Conservation (phyloP, 176 grass and related monocot species). For the Tillandsia leiboldiana region DNA sequence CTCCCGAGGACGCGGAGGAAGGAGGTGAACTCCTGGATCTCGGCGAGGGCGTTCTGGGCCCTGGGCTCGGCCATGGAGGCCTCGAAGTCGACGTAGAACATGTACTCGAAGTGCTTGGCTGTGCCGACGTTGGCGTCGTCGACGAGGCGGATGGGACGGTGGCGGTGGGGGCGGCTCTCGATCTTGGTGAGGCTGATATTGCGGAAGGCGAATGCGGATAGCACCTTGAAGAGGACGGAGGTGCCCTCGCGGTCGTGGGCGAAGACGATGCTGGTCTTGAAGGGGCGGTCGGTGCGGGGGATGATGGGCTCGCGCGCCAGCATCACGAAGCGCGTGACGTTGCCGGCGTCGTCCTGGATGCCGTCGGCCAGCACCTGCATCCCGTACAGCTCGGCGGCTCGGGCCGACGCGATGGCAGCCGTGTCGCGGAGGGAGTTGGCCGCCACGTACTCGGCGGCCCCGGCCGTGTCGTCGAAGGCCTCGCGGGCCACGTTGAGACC, state of each 20-base stretch:
- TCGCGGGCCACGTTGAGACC: slow-evolving; percentile 93
- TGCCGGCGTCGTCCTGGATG: slow-evolving; percentile 80
- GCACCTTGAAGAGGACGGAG: slow-evolving; percentile 88
- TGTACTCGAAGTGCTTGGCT: slow-evolving; percentile 95
- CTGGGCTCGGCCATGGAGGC: slow-evolving; percentile 66
- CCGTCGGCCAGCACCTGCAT: slow-evolving; percentile 73
- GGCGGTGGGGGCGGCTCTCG: slow-evolving; percentile 81
- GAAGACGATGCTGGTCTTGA: slow-evolving; percentile 98
- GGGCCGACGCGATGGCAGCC: slow-evolving; percentile 74
- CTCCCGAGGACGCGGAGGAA: slow-evolving; percentile 81
- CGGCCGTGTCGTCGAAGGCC: slow-evolving; percentile 93
- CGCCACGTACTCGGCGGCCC: slow-evolving; percentile 65
- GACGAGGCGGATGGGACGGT: slow-evolving; percentile 74
- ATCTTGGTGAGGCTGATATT: slow-evolving; percentile 83
- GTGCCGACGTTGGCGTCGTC: slow-evolving; percentile 86
- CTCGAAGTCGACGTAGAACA: slow-evolving; percentile 95
- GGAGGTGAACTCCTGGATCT: slow-evolving; percentile 89
- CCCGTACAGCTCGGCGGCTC: slow-evolving; percentile 77
- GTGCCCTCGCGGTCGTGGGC: slow-evolving; percentile 72
- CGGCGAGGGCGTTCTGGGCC: slow-evolving; percentile 82
- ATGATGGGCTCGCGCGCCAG: slow-evolving; percentile 83
- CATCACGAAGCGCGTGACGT: slow-evolving; percentile 91
- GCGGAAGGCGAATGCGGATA: slow-evolving; percentile 76
- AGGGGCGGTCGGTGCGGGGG: slow-evolving; percentile 77
- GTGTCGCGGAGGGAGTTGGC: slow-evolving; percentile 68